phyloP scores from a whole-genome alignment of 2,329 filamentous ascomycete genomes.

The Gremmenia infestans region DNA sequence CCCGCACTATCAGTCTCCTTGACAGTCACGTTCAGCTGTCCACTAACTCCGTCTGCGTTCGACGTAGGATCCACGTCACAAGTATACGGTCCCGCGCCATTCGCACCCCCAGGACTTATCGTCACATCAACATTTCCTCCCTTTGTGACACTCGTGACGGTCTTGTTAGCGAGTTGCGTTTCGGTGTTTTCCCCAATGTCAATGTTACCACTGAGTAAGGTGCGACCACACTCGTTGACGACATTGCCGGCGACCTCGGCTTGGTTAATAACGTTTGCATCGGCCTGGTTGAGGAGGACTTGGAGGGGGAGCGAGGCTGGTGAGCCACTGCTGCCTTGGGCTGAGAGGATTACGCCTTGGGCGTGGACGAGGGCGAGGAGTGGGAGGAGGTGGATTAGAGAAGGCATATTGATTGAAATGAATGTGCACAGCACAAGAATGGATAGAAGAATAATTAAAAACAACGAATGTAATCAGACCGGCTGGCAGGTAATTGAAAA shows the following conservation, averaged over 20 bases:
- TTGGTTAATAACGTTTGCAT: constrained; percentile 54
- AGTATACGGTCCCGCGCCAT: constrained; percentile 49
- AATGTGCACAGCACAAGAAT: constrained; percentile 7
- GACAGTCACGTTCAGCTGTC: constrained; percentile 1
- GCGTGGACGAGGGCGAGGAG: constrained; percentile 7
- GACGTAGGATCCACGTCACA: constrained; percentile 49
- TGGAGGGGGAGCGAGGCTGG: constrained; percentile 7
- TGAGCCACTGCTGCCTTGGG: constrained; percentile 12
- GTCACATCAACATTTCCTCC: constrained; percentile 44
- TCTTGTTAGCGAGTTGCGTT: constrained; percentile 40
- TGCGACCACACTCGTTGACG: constrained; percentile 59
- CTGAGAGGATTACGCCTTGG: constrained; percentile 13
- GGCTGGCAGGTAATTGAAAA: constrained; percentile 4
- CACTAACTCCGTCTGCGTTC: constrained; percentile 28
- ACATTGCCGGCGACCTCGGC: constrained; percentile 47
- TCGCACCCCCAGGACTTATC: constrained; percentile 49
- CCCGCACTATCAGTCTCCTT: constrained; percentile 35
- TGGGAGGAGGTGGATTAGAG: constrained; percentile 3
- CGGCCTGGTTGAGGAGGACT: constrained; percentile 1
- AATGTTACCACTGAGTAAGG: constrained; percentile 55
- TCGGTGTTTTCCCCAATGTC: constrained; percentile 54
- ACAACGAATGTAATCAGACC: constrained; percentile 7
- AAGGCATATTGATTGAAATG: constrained; percentile 13
- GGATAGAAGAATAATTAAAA: constrained; percentile 7
- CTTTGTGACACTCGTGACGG: constrained; percentile 45